A percentile compares a stretch with the other conserved stretches of the same genome.
These are phyloP conservation scores for Alternaria gaisen DNA, from an alignment of 2,329 filamentous ascomycete genomes.

Conservation along the genomic window DNA sequence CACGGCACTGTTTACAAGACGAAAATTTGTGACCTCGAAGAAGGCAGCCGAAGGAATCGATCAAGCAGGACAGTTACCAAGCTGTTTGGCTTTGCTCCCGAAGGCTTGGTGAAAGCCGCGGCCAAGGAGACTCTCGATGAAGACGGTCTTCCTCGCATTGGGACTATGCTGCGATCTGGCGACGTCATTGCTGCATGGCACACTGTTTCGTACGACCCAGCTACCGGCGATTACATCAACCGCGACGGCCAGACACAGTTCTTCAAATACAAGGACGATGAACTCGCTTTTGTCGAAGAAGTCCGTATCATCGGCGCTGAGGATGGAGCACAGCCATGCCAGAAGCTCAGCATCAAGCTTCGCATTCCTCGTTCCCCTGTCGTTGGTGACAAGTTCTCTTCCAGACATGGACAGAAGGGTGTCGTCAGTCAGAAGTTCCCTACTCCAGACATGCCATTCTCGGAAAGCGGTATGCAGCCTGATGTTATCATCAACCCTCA, in stretches of 20 bases:
- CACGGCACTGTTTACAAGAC: conserved; percentile 98
- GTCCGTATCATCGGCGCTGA: conserved; percentile 90
- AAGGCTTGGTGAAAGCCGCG: conserved; percentile 73
- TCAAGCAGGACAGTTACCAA: conserved; percentile 76
- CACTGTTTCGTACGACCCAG: conserved; percentile 78
- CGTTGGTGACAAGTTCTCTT: conserved; percentile 99
- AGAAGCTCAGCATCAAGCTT: conserved; percentile 91
- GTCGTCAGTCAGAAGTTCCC: conserved; percentile 97
- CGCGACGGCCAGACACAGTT: conserved; percentile 85
- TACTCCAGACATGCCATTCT: conserved; percentile 92
- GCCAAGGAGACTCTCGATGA: conserved; percentile 79
- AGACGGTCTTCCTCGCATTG: conserved; percentile 86
- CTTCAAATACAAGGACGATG: conserved; percentile 93
- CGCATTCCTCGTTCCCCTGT: conserved; percentile 88
- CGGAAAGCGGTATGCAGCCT: conserved; percentile 93
- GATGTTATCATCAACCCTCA: conserved; percentile 99
- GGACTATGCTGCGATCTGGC: conserved; percentile 78
- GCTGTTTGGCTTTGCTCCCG: conserved; percentile 90
- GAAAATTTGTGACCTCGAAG: conserved; percentile 86
- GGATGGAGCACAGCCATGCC: conserved; percentile 80
- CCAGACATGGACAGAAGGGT: conserved; percentile 97
- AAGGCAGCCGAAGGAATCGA: conserved; percentile 73
- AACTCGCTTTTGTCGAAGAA: conserved; percentile 89
- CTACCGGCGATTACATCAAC: conserved; percentile 80
- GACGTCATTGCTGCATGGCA: conserved; percentile 91